These are phyloP conservation scores for Senna tora DNA, from an alignment of 306 rosid genomes.

Conservation along the genomic window DNA sequence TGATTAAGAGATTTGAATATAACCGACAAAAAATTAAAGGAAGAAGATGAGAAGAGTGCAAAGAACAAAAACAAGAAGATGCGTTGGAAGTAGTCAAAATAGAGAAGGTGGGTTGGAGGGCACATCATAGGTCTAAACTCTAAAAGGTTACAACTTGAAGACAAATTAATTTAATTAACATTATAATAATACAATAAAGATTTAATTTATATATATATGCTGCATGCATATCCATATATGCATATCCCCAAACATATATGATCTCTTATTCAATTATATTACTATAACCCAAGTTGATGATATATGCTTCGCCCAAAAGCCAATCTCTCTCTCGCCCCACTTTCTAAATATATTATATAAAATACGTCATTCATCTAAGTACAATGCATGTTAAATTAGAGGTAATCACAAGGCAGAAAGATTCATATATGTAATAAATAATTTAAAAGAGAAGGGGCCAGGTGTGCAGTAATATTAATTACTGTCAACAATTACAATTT, in stretches of 20 bases:
- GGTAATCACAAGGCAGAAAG: no score
- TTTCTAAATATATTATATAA: background rate
- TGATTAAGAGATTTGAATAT: background rate
- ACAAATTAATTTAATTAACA: background rate
- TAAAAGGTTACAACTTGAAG: constrained; percentile 22
- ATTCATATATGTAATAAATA: no score
- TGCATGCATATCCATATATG: background rate
- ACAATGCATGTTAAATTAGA: no score
- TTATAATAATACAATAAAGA: background rate
- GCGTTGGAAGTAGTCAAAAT: constrained; percentile 18
- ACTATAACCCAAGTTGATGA: constrained; percentile 12
- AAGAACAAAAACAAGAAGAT: background rate
- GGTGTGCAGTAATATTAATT: no score
- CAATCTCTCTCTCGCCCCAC: constrained; percentile 7
- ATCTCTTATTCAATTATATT: background rate
- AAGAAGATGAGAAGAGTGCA: background rate
- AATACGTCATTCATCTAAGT: constrained; percentile 21
- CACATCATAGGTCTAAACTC: background rate
- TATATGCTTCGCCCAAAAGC: constrained; percentile 27
- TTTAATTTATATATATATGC: background rate
- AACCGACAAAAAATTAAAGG: no score
- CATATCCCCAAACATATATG: background rate
- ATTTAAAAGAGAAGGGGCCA: no score
- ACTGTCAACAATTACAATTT: no score
- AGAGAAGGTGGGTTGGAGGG: constrained; percentile 32